Evolutionary conservation across 108 stramenopile genomes (phyloP), one percentile per base, ranked within the genome.

Genomic region (Pseudonitzschia multistriata): DNA sequence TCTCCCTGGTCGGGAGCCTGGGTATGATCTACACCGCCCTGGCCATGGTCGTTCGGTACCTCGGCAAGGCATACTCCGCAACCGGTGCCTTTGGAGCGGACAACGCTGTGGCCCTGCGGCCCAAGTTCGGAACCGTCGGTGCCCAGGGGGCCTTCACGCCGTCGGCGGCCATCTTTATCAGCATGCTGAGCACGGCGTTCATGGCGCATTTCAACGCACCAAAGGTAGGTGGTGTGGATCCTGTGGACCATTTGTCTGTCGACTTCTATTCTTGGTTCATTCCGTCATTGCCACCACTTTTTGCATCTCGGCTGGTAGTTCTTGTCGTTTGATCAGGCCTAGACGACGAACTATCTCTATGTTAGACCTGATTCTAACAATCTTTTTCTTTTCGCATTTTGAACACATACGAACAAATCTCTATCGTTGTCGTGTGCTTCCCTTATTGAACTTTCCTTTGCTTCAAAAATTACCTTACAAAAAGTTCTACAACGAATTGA

Each of bases 161-260:
- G n/a, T 83, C 85, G 35, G 72, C 89, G 0, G 77, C 94, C 10
- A 91, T 97, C 72, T 82, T 97, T 49, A 76, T 96, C 0, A 94
- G 96, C 70, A 98, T 98, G 97, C 79, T 98, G 39, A 84, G 84
- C 68, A 96, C 96, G 21, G 91, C 96, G 5, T 97, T 91, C 82
- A 90, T 96, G 72, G 86, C 97, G 5, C 98, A 98, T 78, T 96
- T 91, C 71, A 92, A 98, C 83, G 97, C 98, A 21, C 97, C 98
- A 37, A 90, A 94, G 71, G 77, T 78, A 72, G 25, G 57, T 60
- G 57, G 11, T 33, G 91, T 91, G 67, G 29, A n/a, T n/a, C n/a
- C n/a, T n/a, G n/a, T n/a, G n/a, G n/a, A n/a, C n/a, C 55, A 22
- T 22, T 56, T 10, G 35, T 34, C 34, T 36, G 7, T 62, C 61